These are phyloP conservation scores for Serpula lacrymans DNA, from an alignment of 768 basidiomycete genomes.

Conservation along the genomic window DNA sequence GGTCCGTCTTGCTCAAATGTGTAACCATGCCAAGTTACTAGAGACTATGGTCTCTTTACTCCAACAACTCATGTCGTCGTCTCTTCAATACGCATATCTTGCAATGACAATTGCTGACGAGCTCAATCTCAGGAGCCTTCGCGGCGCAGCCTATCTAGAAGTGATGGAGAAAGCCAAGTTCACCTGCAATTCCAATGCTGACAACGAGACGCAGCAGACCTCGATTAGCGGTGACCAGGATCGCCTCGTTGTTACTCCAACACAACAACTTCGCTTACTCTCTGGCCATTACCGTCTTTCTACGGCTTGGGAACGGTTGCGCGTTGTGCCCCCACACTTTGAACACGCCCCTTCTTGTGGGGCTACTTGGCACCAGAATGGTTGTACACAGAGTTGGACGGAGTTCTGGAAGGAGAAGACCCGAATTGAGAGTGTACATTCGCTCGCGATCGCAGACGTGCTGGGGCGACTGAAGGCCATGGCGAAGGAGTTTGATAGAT, in stretches of 20 bases:
- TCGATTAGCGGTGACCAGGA: slow-evolving; percentile 38
- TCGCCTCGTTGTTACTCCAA: slow-evolving; percentile 48
- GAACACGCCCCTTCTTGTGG: slow-evolving; percentile 62
- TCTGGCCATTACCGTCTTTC: slow-evolving; percentile 70
- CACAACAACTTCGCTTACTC: slow-evolving; percentile 64
- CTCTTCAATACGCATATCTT: slow-evolving; percentile 65
- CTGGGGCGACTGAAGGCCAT: slow-evolving; percentile 61
- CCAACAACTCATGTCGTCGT: slow-evolving; percentile 57
- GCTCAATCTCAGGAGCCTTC: slow-evolving; percentile 53
- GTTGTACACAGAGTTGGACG: slow-evolving; percentile 68
- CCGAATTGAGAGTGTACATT: slow-evolving; percentile 55
- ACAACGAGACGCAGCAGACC: slow-evolving; percentile 30
- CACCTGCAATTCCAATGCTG: slow-evolving; percentile 19
- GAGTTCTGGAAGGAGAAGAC: slow-evolving; percentile 83
- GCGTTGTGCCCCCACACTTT: slow-evolving; percentile 53
- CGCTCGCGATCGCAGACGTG: slow-evolving; percentile 61
- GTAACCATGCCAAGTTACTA: slow-evolving; percentile 58
- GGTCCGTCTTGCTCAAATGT: slow-evolving; percentile 64
- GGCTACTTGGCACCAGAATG: slow-evolving; percentile 69
- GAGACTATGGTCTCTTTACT: slow-evolving; percentile 58
- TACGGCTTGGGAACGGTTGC: slow-evolving; percentile 61
- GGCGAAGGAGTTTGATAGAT: slow-evolving; percentile 64
- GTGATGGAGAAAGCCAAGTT: slow-evolving; percentile 61
- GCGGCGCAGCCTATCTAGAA: slow-evolving; percentile 67
- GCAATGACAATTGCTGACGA: slow-evolving; percentile 75